Percentiles rank a stretch among this genome's conserved stretches.
These are phyloP conservation scores for Trametes punicea DNA, from an alignment of 768 basidiomycete genomes.

Conservation along the genomic window DNA sequence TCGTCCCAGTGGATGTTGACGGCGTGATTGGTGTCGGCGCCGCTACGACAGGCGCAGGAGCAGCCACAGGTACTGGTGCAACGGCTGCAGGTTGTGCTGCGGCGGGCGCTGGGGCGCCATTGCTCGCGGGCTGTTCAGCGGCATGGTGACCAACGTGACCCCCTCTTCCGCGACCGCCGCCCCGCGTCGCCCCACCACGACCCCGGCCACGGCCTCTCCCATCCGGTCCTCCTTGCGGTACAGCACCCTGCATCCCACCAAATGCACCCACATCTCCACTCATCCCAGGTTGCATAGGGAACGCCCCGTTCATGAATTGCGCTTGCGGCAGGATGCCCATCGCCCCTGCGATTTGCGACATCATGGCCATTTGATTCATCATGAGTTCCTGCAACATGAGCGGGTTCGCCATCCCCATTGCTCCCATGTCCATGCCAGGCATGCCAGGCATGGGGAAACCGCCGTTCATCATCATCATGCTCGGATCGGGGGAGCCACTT, in stretches of 20 bases:
- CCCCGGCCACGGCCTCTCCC: slow-evolving; percentile 28
- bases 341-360: slow-evolving; percentile 87
- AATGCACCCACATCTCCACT: slow-evolving; percentile 40
- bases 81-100: slow-evolving; percentile 2
- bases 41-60: slow-evolving; percentile 20
- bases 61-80: slow-evolving; percentile 20
- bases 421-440: slow-evolving; percentile 61
- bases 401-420: slow-evolving; percentile 60
- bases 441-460: slow-evolving; percentile 30
- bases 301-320: slow-evolving; percentile 56
- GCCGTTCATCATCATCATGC: slow-evolving; percentile 48
- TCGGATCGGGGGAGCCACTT: slow-evolving; percentile 39
- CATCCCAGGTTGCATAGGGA: slow-evolving; percentile 53
- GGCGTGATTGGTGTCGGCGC: slow-evolving; percentile 23
- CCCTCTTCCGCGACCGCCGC: slow-evolving; percentile 21
- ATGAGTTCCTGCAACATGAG: slow-evolving; percentile 84
- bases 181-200: slow-evolving; percentile 25
- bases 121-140: slow-evolving; percentile 10
- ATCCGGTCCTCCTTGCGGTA: slow-evolving; percentile 45
- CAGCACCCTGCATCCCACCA: slow-evolving; percentile 32
- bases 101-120: slow-evolving; percentile 9
- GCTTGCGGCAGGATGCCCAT: slow-evolving; percentile 71
- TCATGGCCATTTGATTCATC: slow-evolving; percentile 89
- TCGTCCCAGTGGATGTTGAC: slow-evolving; percentile 15
- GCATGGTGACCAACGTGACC: slow-evolving; percentile 23